Evolutionary conservation across 805 yeast species (phyloP).

Genomic region (Saccharomyces eubayanus): DNA sequence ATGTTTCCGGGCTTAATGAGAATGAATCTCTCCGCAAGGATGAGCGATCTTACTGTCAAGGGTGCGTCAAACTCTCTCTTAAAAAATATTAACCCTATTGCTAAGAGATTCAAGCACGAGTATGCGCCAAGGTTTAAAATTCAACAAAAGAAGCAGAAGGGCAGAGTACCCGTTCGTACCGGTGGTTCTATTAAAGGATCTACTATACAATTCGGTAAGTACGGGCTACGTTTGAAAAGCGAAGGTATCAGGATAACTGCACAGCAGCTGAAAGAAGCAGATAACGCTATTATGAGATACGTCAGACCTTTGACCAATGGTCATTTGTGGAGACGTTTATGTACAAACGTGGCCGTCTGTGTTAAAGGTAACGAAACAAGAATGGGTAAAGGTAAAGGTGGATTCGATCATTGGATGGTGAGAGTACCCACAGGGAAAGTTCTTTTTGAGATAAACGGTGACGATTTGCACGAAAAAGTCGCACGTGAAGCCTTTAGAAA

Average conservation of each 20-base stretch:
- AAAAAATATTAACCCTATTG: background rate
- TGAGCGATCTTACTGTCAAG: background rate
- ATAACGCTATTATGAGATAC: slow-evolving; percentile 72
- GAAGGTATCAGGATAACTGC: slow-evolving; percentile 84
- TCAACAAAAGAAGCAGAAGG: slow-evolving; percentile 62
- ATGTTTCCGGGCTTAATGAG: background rate
- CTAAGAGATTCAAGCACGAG: slow-evolving; percentile 48
- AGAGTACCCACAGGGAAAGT: slow-evolving; percentile 95
- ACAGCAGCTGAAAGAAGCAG: slow-evolving; percentile 84
- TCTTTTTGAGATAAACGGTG: slow-evolving; percentile 72
- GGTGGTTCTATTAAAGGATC: slow-evolving; percentile 93
- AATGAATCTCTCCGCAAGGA: background rate
- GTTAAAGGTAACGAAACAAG: slow-evolving; percentile 97
- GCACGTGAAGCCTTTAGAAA: slow-evolving; percentile 86
- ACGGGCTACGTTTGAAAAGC: slow-evolving; percentile 80
- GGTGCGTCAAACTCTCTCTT: background rate
- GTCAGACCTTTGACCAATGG: slow-evolving; percentile 64
- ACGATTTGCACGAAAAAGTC: slow-evolving; percentile 72
- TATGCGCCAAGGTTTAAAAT: slow-evolving; percentile 68
- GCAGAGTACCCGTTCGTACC: slow-evolving; percentile 86
- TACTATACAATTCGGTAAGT: slow-evolving; percentile 68
- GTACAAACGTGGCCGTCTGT: slow-evolving; percentile 83
- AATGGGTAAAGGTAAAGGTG: slow-evolving; percentile 99
- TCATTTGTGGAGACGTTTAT: slow-evolving; percentile 66
- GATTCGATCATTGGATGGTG: slow-evolving; percentile 93